Conservation (phyloP, 345 rosid species). For the Euphorbia peplus region DNA sequence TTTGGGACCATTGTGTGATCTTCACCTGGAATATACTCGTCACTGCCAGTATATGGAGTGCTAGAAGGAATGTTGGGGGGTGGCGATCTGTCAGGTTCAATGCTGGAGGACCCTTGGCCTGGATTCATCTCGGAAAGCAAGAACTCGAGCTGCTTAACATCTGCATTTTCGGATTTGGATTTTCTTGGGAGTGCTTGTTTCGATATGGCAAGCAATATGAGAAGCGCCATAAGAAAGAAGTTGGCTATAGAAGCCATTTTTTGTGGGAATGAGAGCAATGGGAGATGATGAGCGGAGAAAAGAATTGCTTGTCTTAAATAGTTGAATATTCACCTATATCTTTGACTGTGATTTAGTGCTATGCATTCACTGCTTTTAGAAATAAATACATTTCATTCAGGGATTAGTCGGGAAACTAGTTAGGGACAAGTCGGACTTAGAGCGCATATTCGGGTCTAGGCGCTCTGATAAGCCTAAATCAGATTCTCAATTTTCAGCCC, state of each 20-base stretch:
- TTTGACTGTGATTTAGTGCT: conserved; percentile 31
- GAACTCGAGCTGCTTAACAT: conserved; percentile 58
- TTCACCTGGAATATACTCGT: conserved; percentile 46
- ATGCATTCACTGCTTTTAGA: neutral
- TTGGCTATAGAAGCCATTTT: conserved; percentile 36
- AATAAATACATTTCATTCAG: no score
- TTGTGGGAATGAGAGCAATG: neutral
- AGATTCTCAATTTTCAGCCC: no score
- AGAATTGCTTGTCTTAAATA: conserved; percentile 25
- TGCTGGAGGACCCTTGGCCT: neutral
- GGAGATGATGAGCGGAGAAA: conserved; percentile 11
- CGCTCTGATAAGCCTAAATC: no score
- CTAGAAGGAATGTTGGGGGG: conserved; percentile 9
- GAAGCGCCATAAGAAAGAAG: conserved; percentile 21
- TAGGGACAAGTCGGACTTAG: no score
- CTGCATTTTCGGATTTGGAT: conserved; percentile 16
- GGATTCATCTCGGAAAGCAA: conserved; percentile 25
- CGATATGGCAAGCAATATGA: conserved; percentile 32
- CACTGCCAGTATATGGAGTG: conserved; percentile 27
- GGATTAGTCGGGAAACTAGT: no score
- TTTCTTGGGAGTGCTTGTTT: conserved; percentile 37
- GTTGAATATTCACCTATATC: conserved; percentile 12
- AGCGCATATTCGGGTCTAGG: no score
- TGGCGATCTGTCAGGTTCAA: conserved; percentile 8
- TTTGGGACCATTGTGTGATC: conserved; percentile 48